Evolutionary conservation across 2,329 filamentous ascomycete species (phyloP).

Genomic region (Trichoderma asperellum): DNA sequence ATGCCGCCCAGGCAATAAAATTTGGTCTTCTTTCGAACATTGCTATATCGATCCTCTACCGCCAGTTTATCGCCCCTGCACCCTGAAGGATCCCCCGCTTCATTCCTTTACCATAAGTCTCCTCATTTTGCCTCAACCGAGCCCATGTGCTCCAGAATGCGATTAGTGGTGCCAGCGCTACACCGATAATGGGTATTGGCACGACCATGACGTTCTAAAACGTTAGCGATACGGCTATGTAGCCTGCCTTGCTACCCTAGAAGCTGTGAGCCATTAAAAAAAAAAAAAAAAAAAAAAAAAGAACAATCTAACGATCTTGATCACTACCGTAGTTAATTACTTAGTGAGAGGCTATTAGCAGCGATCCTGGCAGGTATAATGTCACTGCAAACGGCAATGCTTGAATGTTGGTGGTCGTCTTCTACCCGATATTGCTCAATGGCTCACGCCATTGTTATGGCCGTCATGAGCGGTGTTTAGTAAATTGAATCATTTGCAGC

Average conservation of each 20-base stretch:
- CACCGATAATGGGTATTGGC: neutral
- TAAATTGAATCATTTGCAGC: no score
- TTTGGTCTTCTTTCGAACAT: neutral
- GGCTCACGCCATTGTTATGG: neutral
- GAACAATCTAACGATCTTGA: neutral
- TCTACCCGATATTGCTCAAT: neutral
- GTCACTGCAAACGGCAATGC: neutral
- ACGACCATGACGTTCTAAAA: neutral
- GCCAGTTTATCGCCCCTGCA: neutral
- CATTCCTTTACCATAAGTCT: neutral
- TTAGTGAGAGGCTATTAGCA: neutral
- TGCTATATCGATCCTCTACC: neutral
- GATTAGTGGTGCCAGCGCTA: neutral
- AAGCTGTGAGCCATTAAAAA: neutral
- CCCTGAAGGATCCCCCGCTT: neutral
- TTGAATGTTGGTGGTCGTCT: no score
- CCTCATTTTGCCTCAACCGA: no score
- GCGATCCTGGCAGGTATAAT: neutral
- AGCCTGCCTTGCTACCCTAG: neutral
- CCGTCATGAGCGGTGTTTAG: no score
- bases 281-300: no score
- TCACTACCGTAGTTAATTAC: neutral
- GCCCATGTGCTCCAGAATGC: no score
- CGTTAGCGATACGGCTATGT: neutral
- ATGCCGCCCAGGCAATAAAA: neutral